phyloP scores from a whole-genome alignment of 2,329 filamentous ascomycete genomes.

The Tolypocladium guangdongense region DNA sequence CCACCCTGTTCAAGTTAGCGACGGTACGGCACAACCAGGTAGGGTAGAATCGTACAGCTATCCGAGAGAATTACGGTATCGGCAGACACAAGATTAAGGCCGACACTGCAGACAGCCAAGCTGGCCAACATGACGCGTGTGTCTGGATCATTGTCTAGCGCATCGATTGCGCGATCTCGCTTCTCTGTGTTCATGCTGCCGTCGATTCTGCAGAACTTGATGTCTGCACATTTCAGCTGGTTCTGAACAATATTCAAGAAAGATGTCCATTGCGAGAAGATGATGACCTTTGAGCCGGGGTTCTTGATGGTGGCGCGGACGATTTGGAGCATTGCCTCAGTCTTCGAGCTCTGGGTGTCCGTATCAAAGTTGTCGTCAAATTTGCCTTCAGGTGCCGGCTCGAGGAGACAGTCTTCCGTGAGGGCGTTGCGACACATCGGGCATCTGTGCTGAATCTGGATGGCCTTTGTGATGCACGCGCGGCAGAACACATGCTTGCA shows the following conservation, averaged over 20 bases:
- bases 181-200: slow-evolving; percentile 62
- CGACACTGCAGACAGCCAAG: slow-evolving; percentile 72
- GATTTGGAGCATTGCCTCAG: slow-evolving; percentile 67
- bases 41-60: slow-evolving; percentile 40
- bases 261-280: slow-evolving; percentile 70
- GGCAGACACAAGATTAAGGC: slow-evolving; percentile 74
- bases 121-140: slow-evolving; percentile 73
- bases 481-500: slow-evolving; percentile 75
- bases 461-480: slow-evolving; percentile 62
- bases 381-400: slow-evolving; percentile 47
- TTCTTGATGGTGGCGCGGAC: slow-evolving; percentile 58
- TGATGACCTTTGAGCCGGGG: slow-evolving; percentile 53
- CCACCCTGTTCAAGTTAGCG: slow-evolving; percentile 49
- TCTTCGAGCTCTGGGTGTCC: slow-evolving; percentile 67
- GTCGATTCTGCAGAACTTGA: slow-evolving; percentile 63
- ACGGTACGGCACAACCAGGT: neutral
- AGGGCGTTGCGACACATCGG: slow-evolving; percentile 72
- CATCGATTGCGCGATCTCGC: slow-evolving; percentile 61
- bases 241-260: slow-evolving; percentile 63
- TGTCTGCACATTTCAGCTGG: slow-evolving; percentile 48
- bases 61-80: slow-evolving; percentile 79
- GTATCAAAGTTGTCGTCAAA: slow-evolving; percentile 44
- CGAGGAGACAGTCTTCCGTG: slow-evolving; percentile 47
- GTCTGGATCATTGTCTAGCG: slow-evolving; percentile 54
- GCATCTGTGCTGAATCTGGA: slow-evolving; percentile 67